Base-by-base conservation (phyloP, 2,329 filamentous ascomycete species). In the Exophiala aquamarina region DNA sequence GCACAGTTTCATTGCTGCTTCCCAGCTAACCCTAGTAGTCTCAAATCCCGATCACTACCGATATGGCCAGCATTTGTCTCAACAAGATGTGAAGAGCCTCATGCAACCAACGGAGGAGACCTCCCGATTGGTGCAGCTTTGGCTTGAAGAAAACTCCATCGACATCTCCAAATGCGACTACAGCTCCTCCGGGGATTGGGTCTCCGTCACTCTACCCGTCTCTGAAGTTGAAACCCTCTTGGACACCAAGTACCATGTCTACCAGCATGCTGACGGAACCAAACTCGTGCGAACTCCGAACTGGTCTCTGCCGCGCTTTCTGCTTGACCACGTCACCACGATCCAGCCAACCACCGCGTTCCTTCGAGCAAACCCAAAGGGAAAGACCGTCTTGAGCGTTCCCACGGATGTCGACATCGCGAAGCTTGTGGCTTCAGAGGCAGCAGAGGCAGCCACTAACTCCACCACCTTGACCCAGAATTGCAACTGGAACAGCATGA, bases 261-360 rank as follows among this genome's bases (percentile, higher is more conserved):
- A 75, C 63, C 65, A 75, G 60, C 77, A 81, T 56, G 63, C 67
- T 23, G 74, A 82, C 59, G 80, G 79, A n/a, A 62, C 70, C 2
- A 60, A 69, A 9, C 59, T 81, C 6, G 69, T 77, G 13, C 73
- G 80, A 34, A 72, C 80, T 0, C 73, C 76, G 1, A 64, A 70
- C 32, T 83, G 79, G 79, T 82, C 78, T 34, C 71, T 84, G 3
- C 79, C 80, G 13, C 59, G 58, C 26, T 74, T 82, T 57, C 68
- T 83, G 3, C 78, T 82, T 58, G 68, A 72, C 39, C 78, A 80
- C 58, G 75, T 83, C 51, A 77, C 82, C 57, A 73, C 76, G 10
- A 75, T 83, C 19, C 79, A 83, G 60, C 80, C 80, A 2, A 83
- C 79, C 1, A 82, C 74, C 39, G 78, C 78, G 0, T 83, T 83